A percentile compares a stretch with the other conserved stretches of the same genome.
phyloP scores from a whole-genome alignment of 768 basidiomycete species.

The Chalciporus chontae region DNA sequence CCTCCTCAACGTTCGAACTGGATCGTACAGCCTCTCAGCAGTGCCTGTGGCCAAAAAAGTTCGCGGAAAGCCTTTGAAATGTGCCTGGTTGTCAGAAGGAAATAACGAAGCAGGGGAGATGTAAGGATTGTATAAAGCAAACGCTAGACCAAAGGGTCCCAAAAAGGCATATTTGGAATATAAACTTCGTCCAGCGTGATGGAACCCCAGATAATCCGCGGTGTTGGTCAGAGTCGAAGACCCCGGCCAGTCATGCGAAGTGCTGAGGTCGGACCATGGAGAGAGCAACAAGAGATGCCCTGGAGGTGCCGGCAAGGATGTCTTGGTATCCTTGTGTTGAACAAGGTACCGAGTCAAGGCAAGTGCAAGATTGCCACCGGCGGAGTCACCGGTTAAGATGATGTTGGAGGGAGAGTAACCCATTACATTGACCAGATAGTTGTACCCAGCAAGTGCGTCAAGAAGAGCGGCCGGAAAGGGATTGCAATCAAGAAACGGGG shows the following conservation, averaged over 20 bases:
- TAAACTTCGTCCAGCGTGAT: slow-evolving; percentile 7
- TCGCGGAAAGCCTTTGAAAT: slow-evolving; percentile 56
- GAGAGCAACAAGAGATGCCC: slow-evolving; percentile 51
- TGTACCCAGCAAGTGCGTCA: slow-evolving; percentile 72
- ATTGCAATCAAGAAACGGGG: slow-evolving; percentile 40
- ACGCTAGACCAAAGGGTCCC: slow-evolving; percentile 45
- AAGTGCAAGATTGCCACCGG: slow-evolving; percentile 70
- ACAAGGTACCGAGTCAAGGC: slow-evolving; percentile 61
- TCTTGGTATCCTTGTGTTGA: slow-evolving; percentile 36
- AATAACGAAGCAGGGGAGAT: slow-evolving; percentile 56
- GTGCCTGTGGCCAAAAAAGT: slow-evolving; percentile 59
- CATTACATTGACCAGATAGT: slow-evolving; percentile 57
- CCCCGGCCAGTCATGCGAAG: slow-evolving; percentile 36
- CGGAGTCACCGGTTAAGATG: slow-evolving; percentile 70
- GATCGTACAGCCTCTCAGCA: slow-evolving; percentile 56
- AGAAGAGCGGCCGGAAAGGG: slow-evolving; percentile 76
- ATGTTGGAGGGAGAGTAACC: slow-evolving; percentile 60
- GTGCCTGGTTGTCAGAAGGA: slow-evolving; percentile 28
- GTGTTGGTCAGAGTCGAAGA: too few relatives aligned
- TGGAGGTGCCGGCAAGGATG: slow-evolving; percentile 41
- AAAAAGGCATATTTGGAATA: slow-evolving; percentile 42
- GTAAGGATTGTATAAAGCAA: slow-evolving; percentile 47
- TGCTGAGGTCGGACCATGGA: slow-evolving; percentile 50
- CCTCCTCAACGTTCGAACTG: slow-evolving; percentile 41
- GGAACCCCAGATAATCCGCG: too few relatives aligned